Evolutionary conservation across 2,329 filamentous ascomycete genomes (phyloP).

Genomic region (Alternaria incomplexa): DNA sequence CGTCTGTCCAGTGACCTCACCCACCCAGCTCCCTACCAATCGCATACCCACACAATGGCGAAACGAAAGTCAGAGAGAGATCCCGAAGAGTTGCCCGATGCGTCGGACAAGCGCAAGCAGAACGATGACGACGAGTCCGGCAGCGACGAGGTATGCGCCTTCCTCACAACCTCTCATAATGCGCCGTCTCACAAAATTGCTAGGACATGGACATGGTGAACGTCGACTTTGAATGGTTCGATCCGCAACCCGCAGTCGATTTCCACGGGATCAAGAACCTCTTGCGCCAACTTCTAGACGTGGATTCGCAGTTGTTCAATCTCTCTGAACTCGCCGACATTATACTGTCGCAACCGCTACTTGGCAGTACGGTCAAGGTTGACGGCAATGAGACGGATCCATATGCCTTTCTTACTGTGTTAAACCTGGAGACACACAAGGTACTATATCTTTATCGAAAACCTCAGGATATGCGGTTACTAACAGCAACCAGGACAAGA

Average conservation of each 20-base stretch:
- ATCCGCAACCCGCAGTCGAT: slow-evolving; percentile 85
- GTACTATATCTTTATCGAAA: slow-evolving; percentile 37
- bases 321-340: slow-evolving; percentile 85
- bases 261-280: slow-evolving; percentile 94
- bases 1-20: slow-evolving; percentile 6
- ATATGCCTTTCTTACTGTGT: slow-evolving; percentile 87
- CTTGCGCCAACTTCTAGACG: slow-evolving; percentile 88
- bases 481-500: slow-evolving; percentile 61
- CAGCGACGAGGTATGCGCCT: slow-evolving; percentile 45
- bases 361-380: slow-evolving; percentile 97
- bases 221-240: slow-evolving; percentile 99
- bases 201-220: slow-evolving; percentile 91
- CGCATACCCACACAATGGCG: slow-evolving; percentile 34
- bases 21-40: neutral
- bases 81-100: slow-evolving; percentile 45
- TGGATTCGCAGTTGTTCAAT: slow-evolving; percentile 84
- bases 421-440: slow-evolving; percentile 80
- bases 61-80: slow-evolving; percentile 46
- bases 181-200: slow-evolving; percentile 14
- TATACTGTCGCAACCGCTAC: slow-evolving; percentile 81
- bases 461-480: neutral
- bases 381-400: slow-evolving; percentile 92
- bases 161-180: slow-evolving; percentile 5
- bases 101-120: slow-evolving; percentile 36
- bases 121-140: slow-evolving; percentile 45